Conservation (phyloP, 2,329 filamentous ascomycete genomes). For the Dothideomycetes sp. region DNA sequence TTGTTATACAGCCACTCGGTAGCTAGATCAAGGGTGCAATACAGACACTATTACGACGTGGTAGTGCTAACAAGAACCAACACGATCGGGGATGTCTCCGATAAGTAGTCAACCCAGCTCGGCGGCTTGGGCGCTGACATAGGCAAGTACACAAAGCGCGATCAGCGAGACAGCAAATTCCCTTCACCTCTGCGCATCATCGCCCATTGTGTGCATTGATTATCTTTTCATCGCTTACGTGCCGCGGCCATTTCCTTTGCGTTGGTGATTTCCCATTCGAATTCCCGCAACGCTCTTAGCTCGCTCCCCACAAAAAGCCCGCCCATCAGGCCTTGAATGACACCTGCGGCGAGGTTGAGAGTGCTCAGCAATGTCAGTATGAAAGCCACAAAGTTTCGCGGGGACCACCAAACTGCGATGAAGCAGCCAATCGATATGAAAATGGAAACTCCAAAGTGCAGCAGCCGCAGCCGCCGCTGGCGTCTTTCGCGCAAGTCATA, state of each 20-base stretch:
- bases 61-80: no score
- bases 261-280: constrained; percentile 82
- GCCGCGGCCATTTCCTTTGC: constrained; percentile 33
- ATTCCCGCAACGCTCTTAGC: constrained; percentile 73
- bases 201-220: no score
- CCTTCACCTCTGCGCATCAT: no score
- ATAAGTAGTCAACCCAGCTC: no score
- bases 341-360: constrained; percentile 63
- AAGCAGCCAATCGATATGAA: constrained; percentile 62
- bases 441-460: constrained; percentile 62
- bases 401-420: constrained; percentile 77
- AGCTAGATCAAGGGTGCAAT: no score
- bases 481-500: constrained; percentile 61
- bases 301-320: constrained; percentile 80
- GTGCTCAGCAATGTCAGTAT: constrained; percentile 69
- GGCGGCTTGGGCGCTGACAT: no score
- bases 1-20: no score
- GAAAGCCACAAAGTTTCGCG: constrained; percentile 65
- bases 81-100: no score
- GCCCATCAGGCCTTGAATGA: constrained; percentile 76
- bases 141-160: no score
- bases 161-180: no score
- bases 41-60: no score
- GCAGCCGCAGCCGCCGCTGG: constrained; percentile 60
- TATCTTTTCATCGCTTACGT: no score